Percentiles rank a stretch among this genome's conserved stretches.
These are phyloP conservation scores for Thermochaetoides thermophila DNA, from an alignment of 495 filamentous ascomycete species.

Conservation along the genomic window DNA sequence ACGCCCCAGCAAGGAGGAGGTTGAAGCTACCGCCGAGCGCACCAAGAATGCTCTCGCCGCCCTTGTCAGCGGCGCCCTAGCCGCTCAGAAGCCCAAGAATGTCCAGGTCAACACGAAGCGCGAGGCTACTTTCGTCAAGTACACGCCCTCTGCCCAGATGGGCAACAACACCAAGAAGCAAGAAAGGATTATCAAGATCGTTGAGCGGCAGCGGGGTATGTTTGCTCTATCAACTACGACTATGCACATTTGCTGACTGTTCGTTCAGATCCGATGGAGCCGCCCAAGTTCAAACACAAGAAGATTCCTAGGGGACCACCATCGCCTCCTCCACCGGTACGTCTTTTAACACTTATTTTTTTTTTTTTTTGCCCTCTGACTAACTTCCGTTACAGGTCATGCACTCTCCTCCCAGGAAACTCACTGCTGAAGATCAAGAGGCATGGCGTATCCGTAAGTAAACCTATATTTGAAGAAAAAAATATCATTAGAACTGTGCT, in stretches of 20 bases:
- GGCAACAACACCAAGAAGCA: constrained; percentile 77
- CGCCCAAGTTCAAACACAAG: constrained; percentile 96
- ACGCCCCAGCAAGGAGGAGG: constrained; percentile 70
- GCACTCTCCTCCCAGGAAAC: constrained; percentile 87
- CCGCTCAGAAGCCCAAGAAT: constrained; percentile 91
- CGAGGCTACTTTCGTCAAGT: constrained; percentile 87
- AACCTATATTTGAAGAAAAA: too few species aligned
- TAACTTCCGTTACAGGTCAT: constrained; percentile 37
- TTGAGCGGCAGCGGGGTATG: constrained; percentile 59
- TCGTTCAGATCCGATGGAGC: constrained; percentile 76
- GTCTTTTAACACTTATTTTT: background rate
- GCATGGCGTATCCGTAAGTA: constrained; percentile 62
- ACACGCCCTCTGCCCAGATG: constrained; percentile 95
- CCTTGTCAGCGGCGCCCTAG: constrained; percentile 71
- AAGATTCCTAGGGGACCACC: constrained; percentile 94
- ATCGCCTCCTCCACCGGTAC: constrained; percentile 67
- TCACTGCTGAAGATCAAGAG: constrained; percentile 95
- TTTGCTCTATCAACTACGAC: too few species aligned
- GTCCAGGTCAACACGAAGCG: constrained; percentile 60
- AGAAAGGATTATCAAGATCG: constrained; percentile 96
- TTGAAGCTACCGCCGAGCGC: constrained; percentile 65
- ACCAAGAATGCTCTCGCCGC: constrained; percentile 72
- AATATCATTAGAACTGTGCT: too few species aligned
- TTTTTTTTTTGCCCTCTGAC: background rate
- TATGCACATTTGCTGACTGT: constrained; percentile 1